Base-by-base conservation (phyloP, 345 rosid genomes). In the Aegle marmelos region DNA sequence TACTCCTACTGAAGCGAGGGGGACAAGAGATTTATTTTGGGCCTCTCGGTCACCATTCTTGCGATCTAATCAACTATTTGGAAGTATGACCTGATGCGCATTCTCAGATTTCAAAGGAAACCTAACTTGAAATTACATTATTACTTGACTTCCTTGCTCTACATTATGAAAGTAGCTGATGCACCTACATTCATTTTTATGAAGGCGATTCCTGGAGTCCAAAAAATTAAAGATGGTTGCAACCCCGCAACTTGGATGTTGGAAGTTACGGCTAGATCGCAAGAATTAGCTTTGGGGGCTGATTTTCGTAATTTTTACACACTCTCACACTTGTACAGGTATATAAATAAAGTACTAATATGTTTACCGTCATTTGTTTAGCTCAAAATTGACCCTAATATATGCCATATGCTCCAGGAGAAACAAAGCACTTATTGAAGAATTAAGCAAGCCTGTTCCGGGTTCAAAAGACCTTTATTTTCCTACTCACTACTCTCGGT, bases 231-330 rank as follows among this genome's bases (percentile, higher is more conserved):
- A 57, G 91, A 88, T 73, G 91, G 87, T 59, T 75, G 82, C 39
- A 86, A 86, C 58, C 89, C 89, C 5, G 91, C 91, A 30, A 86
- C 89, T 17, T 88, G 91, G 91, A 84, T 88, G 91, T 61, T 88
- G 33, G 90, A 88, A 61, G 87, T 88, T 24, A 80, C 86, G 13
- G 68, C 80, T 60, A 45, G 80, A 53, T 81, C 85, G 0, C 89
- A 83, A 77, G 91, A 88, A 69, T 4, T 72, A 34, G 57, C 80
- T 53, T 11, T 90, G 77, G 83, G 70, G 84, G 76, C 86, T 41
- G 85, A 88, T 61, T 88, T 88, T 36, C 76, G 86, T 14, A 76
- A 83, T n/a, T 10, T 81, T 19, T 86, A 86, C 79, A 81, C 60
- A 33, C 76, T 76, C 53, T 88, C 91, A 48, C 86, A 82, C 3